A percentile compares a stretch with the other conserved stretches of the same genome.
These are phyloP conservation scores for Arthrobotrys pseudoclavata DNA, from an alignment of 2,329 filamentous ascomycete genomes.

Conservation along the genomic window DNA sequence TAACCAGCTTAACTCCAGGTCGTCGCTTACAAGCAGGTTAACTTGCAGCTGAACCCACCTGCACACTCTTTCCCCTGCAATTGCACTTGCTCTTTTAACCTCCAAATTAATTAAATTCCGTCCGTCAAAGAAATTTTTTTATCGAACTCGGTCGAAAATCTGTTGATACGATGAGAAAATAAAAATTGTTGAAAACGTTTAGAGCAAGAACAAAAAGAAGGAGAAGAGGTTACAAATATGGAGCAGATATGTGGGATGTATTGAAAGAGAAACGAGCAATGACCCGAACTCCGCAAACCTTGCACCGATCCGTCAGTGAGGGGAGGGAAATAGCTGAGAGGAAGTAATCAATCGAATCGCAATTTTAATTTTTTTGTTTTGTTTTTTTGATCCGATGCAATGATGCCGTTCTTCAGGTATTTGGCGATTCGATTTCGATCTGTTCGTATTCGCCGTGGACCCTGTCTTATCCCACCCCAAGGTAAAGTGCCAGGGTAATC, in stretches of 20 bases:
- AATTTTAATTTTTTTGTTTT: slow-evolving; percentile 31
- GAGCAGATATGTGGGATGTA: slow-evolving; percentile 20
- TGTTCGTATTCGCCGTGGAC: slow-evolving; percentile 29
- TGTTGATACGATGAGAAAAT: neutral
- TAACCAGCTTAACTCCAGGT: slow-evolving; percentile 23
- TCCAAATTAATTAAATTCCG: neutral
- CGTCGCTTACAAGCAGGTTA: slow-evolving; percentile 24
- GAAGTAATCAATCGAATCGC: slow-evolving; percentile 37
- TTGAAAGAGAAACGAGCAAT: slow-evolving; percentile 1
- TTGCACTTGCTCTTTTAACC: slow-evolving; percentile 7
- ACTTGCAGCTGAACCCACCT: slow-evolving; percentile 19
- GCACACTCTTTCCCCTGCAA: slow-evolving; percentile 12
- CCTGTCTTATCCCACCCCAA: slow-evolving; percentile 15
- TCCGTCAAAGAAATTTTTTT: neutral
- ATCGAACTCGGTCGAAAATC: slow-evolving; percentile 32
- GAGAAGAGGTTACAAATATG: neutral
- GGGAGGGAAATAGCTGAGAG: slow-evolving; percentile 34
- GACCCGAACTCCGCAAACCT: slow-evolving; percentile 32
- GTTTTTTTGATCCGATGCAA: slow-evolving; percentile 17
- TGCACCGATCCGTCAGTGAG: slow-evolving; percentile 31
- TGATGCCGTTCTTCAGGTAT: slow-evolving; percentile 21
- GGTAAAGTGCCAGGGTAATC: slow-evolving; percentile 10
- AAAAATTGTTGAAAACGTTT: neutral
- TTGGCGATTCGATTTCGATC: slow-evolving; percentile 9
- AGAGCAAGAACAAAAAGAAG: neutral